Evolutionary conservation across 306 rosid species (phyloP), one percentile per base, ranked within the genome.

Genomic region (Cucurbita maxima): DNA sequence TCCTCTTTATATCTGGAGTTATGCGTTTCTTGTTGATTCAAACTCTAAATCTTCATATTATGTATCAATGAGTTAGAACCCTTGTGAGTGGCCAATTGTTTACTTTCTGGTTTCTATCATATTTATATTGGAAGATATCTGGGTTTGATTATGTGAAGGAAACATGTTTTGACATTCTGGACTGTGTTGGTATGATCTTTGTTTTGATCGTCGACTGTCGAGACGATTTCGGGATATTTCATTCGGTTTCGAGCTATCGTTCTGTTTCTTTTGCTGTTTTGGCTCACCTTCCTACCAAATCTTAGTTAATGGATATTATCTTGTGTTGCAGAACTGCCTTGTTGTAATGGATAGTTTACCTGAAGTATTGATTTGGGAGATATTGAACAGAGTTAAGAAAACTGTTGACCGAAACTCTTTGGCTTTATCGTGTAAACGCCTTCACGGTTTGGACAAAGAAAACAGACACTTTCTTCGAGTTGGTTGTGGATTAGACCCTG

Each of bases 401-500:
- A 76, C 85, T 37, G 73, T 64, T 15, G 96, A 93, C 41, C 84
- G 93, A 80, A 88, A 88, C 77, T 82, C 84, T 18, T 58, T 84
- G 74, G 86, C 96, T 36, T 61, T 90, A 22, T 71, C 83, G 7
- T 88, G 90, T 81, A 93, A 87, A 70, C 79, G 80, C 53, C 81
- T 90, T 76, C 78, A 84, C 8, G 14, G 58, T 36, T 75, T 87
- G 77, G 98, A 90, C 25, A 92, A 84, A 73, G 87, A 85, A 48
- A 92, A 92, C 63, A 86, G 96, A 77, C 51, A 83, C 50, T 82
- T 80, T 48, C 85, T 90, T 72, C 82, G 84, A 75, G 83, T 90
- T 71, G 98, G 98, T 15, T 93, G 93, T 67, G 96, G 96, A 74
- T 86, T 93, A 85, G 85, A 90, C 78, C 98, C 98, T 74, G 92